Base-by-base conservation (phyloP, 306 rosid species). In the Medicago lupulina region DNA sequence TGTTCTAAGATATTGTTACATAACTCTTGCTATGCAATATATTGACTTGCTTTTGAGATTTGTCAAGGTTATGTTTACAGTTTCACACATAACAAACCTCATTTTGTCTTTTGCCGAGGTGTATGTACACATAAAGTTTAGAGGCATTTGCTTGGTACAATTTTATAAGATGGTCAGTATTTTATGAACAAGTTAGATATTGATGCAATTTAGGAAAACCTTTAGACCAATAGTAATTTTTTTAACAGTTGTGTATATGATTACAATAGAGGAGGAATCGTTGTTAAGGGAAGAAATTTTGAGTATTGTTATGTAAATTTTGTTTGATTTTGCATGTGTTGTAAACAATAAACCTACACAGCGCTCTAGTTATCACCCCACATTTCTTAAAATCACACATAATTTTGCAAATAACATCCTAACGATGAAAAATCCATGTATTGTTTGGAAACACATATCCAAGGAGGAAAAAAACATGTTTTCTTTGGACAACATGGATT, bases 1-100 rank as follows among this genome's bases (percentile, higher is more conserved):
- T 72, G 76, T 61, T 78, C 73, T 28, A 14, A 59, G 69, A 60
- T 19, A 38, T 58, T 53, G 69, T 34, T 68, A 51, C 53, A 67
- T 44, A 23, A 74, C 17, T 23, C 11, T 2, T 11, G 69, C 57
- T 49, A 38, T 7, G 46, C 79, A 53, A 19, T 77, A 71, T n/a
- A 55, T 41, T 64, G 62, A 34, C 61, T 58, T 73, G 21, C 34
- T 64, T 66, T 73, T 57, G 82, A 71, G 55, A 19, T 73, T 55
- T 66, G 79, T 18, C 54, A 79, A 54, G 73, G 4, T 34, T 73
- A 73, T 67, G 41, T 57, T 46, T 74, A 59, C 28, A 23, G 3
- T 23, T 23, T 1, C 19, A 18, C 40, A 19, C 61, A 18, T 63
- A 21, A 21, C 19, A 55, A 6, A 51, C 28, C 31, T 18, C 41